Evolutionary conservation across 2,329 filamentous ascomycete genomes (phyloP), one percentile per base, ranked within the genome.

Genomic region (Blastomyces gilchristii): DNA sequence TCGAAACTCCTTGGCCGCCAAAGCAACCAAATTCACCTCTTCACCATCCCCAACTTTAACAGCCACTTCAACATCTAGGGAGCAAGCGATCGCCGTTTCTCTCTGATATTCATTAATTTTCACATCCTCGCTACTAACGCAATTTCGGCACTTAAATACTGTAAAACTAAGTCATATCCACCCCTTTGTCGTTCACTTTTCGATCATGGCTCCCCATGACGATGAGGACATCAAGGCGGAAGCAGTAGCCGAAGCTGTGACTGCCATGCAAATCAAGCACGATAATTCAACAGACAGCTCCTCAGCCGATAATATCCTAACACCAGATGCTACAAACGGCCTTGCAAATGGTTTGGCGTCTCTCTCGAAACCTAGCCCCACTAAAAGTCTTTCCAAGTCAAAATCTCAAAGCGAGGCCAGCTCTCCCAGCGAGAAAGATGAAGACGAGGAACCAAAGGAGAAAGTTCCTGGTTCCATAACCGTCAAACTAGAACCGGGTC

Each of bases 401-500:
- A 71, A 69, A 65, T 68, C 66, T n/a, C 41, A 45, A 62, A 45
- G 57, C 62, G 69, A 68, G 37, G 68, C 63, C 60, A 65, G 67
- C 25, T 71, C 69, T 49, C 66, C 65, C 57, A 65, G 67, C 52
- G 66, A 68, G 37, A 64, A 70, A 69, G 70, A 76, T 68, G 71
- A 73, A 66, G 68, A 76, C 66, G 71, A 72, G 62, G 76, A 79
- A 63, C 70, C 78, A 45, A 81, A 84, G 71, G 82, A 85, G 68
- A 79, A 78, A 50, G 75, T 87, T 60, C 82, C 82, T 64, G 85
- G 83, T 67, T 83, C 84, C 65, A 83, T 87, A 63, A 82, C 80
- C 60, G 73, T 87, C 70, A 87, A 86, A 73, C 77, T 83, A 71
- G 84, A 87, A 74, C 82, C 83, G 34, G 83, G 84, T 28, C 85